phyloP scores from a whole-genome alignment of 176 grass and related monocot genomes.

The Leersia perrieri region DNA sequence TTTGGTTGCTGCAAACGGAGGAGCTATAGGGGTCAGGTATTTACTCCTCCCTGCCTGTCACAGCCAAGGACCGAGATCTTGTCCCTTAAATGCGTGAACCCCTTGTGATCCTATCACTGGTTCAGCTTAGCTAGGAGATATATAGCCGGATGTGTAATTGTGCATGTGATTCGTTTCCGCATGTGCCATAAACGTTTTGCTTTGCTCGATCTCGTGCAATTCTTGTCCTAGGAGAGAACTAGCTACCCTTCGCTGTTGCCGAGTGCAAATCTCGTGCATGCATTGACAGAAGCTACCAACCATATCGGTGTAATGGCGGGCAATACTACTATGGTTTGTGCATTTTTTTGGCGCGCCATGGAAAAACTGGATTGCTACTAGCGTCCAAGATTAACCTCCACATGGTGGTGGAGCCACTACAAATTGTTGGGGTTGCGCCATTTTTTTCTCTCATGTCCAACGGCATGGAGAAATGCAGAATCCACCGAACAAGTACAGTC shows the following conservation, averaged over 20 bases:
- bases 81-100: constrained; percentile 13
- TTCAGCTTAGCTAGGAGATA: constrained; percentile 2
- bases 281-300: neutral
- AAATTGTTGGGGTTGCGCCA: neutral
- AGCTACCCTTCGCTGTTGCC: neutral
- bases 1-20: constrained; percentile 16
- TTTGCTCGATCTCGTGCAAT: neutral
- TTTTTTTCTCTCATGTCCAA: neutral
- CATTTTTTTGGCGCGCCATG: neutral
- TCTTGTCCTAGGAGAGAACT: too few species aligned
- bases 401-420: neutral
- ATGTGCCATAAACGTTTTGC: constrained; percentile 16
- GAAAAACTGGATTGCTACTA: neutral
- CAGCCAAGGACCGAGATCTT: constrained; percentile 16
- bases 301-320: neutral
- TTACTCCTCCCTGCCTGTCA: constrained; percentile 29
- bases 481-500: constrained; percentile 7
- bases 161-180: neutral
- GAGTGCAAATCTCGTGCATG: neutral
- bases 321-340: neutral
- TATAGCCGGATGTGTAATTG: too few species aligned
- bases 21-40: neutral
- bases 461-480: constrained; percentile 12
- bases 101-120: neutral
- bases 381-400: neutral